Evolutionary conservation across 192 early-diverging fungal genomes (phyloP), one percentile per base, ranked within the genome.

Genomic region (Chytriomyces hyalinus): DNA sequence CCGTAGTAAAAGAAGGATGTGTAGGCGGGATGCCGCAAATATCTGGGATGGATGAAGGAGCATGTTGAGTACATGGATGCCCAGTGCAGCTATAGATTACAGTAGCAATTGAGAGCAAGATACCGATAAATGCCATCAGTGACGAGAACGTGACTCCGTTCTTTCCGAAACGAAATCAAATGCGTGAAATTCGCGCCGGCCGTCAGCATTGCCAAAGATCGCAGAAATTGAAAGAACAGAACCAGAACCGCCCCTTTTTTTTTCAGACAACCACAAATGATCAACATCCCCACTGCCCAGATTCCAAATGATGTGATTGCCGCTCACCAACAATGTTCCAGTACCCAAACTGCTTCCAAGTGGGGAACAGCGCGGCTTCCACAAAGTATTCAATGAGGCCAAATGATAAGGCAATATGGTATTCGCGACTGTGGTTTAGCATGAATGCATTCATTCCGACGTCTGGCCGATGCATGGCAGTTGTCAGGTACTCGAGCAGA

Each of bases 1-100:
- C 90, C 95, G 95, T 95, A 98, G 80, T 93, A 92, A 77, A 93
- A 98, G 80, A 97, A 98, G 44, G 93, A 95, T 75, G 96, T 94
- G 75, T 98, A 98, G 11, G 95, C 92, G 11, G 97, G 97, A 77
- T 98, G 97, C 24, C 97, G 90, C 79, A 97, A 89, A 36, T 92
- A 79, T 51, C 49, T 5, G 36, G 36, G 36, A 36, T 36, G 49
- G 28, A 47, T 26, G 60, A 72, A 24, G 44, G 51, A 72, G 28
- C 59, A 81, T 63, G 65, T 44, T 22, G 63, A 24, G 61, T 64
- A 53, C 15, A 78, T 24, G 65, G 70, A 24, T 60, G 60, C 47
- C 44, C 26, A 73, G 48, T 73, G 59, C 59, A 43, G 36, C 7
- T 0, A 76, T 44, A 13, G 6, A 78, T 63, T 46, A 89, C 36